Evolutionary conservation across 768 basidiomycete genomes (phyloP).

Genomic region (Boletus pseudopeckii): DNA sequence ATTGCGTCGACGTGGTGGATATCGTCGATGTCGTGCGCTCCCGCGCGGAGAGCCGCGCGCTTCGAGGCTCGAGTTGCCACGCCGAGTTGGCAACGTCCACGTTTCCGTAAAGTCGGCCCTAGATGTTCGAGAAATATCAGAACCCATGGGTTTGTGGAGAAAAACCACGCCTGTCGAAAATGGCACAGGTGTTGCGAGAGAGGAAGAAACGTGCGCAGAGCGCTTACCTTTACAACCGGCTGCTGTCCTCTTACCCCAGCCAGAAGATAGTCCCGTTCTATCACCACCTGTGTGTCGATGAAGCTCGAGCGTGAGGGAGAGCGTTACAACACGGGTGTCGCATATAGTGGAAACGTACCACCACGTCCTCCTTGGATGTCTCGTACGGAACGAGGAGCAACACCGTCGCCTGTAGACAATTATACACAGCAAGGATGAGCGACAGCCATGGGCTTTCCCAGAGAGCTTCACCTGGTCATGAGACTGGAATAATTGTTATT

Average conservation of each 20-base stretch:
- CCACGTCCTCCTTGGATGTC: constrained; percentile 67
- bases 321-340: background rate
- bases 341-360: constrained; percentile 41
- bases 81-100: constrained; percentile 64
- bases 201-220: background rate
- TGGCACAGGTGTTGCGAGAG: background rate
- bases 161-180: background rate
- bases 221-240: constrained; percentile 67
- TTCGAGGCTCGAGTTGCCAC: constrained; percentile 79
- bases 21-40: constrained; percentile 74
- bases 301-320: background rate
- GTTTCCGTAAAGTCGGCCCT: constrained; percentile 74
- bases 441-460: constrained; percentile 7
- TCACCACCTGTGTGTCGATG: constrained; percentile 50
- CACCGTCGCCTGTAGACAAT: constrained; percentile 60
- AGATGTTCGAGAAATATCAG: background rate
- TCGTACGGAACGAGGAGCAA: constrained; percentile 70
- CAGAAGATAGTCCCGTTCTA: constrained; percentile 68
- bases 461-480: constrained; percentile 68
- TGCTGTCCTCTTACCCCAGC: constrained; percentile 70
- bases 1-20: constrained; percentile 73
- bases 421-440: constrained; percentile 18
- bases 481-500: constrained; percentile 45
- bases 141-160: background rate
- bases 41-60: constrained; percentile 47